Conservation (phyloP, 1,284 basidiomycete species). For the Trametes polyzona region DNA sequence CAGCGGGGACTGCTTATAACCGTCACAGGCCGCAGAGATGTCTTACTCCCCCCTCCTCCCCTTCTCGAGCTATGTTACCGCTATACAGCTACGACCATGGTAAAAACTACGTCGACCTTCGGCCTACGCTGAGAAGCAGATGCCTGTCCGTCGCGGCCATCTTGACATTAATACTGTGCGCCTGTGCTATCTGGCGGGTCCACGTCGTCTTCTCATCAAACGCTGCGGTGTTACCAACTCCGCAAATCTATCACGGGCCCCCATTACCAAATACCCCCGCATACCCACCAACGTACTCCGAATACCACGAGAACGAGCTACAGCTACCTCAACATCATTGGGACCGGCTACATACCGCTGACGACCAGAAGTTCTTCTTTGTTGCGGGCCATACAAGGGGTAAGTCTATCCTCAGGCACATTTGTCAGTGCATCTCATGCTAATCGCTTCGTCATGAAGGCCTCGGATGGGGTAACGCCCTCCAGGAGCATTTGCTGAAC, state of each 20-base stretch:
- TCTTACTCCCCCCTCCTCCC: neutral
- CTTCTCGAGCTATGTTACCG: neutral
- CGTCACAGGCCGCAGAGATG: neutral
- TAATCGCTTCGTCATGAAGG: neutral
- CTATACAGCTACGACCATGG: neutral
- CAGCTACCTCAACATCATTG: constrained; percentile 12
- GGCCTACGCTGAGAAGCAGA: neutral
- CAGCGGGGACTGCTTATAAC: neutral
- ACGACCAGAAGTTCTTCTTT: constrained; percentile 9
- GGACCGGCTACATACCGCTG: neutral
- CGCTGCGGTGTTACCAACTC: neutral
- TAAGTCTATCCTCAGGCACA: neutral
- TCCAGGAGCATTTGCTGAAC: constrained; percentile 56
- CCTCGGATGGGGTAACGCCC: constrained; percentile 53
- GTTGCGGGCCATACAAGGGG: constrained; percentile 8
- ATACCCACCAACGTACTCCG: constrained; percentile 1
- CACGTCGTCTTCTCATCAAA: neutral
- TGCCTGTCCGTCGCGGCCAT: neutral
- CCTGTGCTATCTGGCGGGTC: neutral
- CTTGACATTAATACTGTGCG: neutral
- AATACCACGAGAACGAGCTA: constrained; percentile 3
- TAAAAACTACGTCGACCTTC: neutral
- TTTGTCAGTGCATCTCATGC: too few relatives aligned
- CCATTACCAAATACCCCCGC: neutral
- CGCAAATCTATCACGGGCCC: neutral